Conservation (phyloP, 2,329 filamentous ascomycete genomes). For the Alternaria dauci region DNA sequence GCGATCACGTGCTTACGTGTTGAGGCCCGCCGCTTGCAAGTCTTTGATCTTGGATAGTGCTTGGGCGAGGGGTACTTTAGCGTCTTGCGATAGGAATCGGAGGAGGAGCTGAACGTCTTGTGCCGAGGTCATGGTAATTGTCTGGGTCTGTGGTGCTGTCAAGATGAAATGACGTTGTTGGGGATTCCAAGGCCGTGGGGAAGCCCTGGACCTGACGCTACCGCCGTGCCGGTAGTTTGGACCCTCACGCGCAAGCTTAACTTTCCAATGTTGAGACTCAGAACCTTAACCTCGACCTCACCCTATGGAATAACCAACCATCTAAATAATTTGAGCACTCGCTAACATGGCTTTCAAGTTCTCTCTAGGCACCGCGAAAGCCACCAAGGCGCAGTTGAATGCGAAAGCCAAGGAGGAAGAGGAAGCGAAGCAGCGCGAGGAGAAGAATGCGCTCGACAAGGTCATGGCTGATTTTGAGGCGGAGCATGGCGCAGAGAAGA, state of each 20-base stretch:
- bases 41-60: conserved; percentile 65
- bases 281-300: neutral
- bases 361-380: conserved; percentile 36
- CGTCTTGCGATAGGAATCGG: conserved; percentile 66
- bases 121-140: conserved; percentile 40
- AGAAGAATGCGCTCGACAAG: conserved; percentile 42
- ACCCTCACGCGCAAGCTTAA: conserved; percentile 19
- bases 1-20: conserved; percentile 58
- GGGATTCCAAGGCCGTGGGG: neutral
- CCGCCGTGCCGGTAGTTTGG: conserved; percentile 5
- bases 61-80: conserved; percentile 63
- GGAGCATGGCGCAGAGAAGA: conserved; percentile 38
- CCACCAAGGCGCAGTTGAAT: conserved; percentile 35
- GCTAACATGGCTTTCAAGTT: conserved; percentile 42
- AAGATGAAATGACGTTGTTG: conserved; percentile 9
- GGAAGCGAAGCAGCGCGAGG: conserved; percentile 42
- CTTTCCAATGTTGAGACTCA: neutral
- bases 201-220: conserved; percentile 18
- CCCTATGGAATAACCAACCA: neutral
- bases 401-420: conserved; percentile 43
- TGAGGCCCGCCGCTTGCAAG: conserved; percentile 60
- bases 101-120: conserved; percentile 58
- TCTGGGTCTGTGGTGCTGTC: neutral
- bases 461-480: conserved; percentile 44
- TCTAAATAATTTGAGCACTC: neutral